Evolutionary conservation across 2,329 filamentous ascomycete species (phyloP).

Genomic region (Penicillium sp.): DNA sequence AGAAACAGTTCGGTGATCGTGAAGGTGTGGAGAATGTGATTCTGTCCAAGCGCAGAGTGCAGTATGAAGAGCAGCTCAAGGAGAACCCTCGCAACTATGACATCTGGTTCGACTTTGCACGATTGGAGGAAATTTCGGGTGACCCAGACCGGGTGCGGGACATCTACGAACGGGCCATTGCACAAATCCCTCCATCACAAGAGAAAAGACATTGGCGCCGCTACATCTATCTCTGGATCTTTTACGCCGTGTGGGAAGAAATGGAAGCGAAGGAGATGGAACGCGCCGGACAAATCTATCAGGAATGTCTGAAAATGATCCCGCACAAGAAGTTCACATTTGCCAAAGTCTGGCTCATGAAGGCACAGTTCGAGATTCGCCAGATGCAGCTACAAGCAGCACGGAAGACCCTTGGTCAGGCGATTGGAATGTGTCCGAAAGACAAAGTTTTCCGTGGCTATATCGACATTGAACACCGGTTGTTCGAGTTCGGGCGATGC

Average conservation of each 20-base stretch:
- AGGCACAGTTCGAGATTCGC: slow-evolving; percentile 88
- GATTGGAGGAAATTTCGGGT: slow-evolving; percentile 81
- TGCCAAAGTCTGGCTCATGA: slow-evolving; percentile 91
- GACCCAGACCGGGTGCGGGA: slow-evolving; percentile 83
- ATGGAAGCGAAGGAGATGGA: slow-evolving; percentile 74
- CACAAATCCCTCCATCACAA: slow-evolving; percentile 88
- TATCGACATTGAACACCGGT: slow-evolving; percentile 84
- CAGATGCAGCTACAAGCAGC: slow-evolving; percentile 77
- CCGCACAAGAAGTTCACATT: slow-evolving; percentile 98
- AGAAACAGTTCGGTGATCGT: slow-evolving; percentile 93
- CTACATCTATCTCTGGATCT: slow-evolving; percentile 97
- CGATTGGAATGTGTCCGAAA: slow-evolving; percentile 93
- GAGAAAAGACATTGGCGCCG: slow-evolving; percentile 97
- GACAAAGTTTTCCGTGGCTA: slow-evolving; percentile 94
- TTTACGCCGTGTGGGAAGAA: slow-evolving; percentile 96
- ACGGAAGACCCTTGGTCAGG: slow-evolving; percentile 82
- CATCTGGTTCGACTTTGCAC: slow-evolving; percentile 91
- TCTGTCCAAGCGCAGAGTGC: slow-evolving; percentile 84
- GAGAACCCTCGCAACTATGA: slow-evolving; percentile 97
- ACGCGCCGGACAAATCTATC: slow-evolving; percentile 84
- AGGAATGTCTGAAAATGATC: slow-evolving; percentile 79
- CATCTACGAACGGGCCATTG: slow-evolving; percentile 91
- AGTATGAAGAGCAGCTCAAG: slow-evolving; percentile 92
- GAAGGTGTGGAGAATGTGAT: slow-evolving; percentile 96
- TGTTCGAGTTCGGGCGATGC: slow-evolving; percentile 92